Percentiles rank a stretch among this genome's conserved stretches.
phyloP scores from a whole-genome alignment of 305 asterid species.

The Fraxinus albicans region DNA sequence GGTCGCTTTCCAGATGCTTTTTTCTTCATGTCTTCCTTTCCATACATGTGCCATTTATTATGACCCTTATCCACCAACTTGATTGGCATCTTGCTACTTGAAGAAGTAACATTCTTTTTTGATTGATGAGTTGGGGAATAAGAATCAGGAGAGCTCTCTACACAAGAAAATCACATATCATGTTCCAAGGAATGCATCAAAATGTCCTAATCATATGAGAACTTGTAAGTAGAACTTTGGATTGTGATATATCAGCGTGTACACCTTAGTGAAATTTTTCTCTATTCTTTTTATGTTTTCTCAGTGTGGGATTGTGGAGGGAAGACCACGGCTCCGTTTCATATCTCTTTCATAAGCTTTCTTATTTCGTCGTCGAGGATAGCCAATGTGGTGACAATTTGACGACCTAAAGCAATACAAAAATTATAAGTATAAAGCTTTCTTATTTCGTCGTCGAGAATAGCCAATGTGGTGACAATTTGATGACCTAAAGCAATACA shows the following conservation, averaged over 20 bases:
- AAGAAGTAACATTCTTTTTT: constrained; percentile 26
- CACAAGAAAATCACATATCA: constrained; percentile 9
- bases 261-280: neutral
- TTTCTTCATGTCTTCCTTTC: constrained; percentile 31
- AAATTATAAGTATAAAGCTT: constrained; percentile 18
- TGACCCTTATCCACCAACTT: constrained; percentile 42
- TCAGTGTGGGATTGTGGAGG: constrained; percentile 5
- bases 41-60: constrained; percentile 34
- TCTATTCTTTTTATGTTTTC: neutral
- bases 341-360: constrained; percentile 51
- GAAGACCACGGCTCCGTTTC: neutral
- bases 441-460: constrained; percentile 60
- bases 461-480: constrained; percentile 90
- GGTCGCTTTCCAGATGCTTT: constrained; percentile 38
- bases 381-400: constrained; percentile 85
- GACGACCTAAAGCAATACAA: constrained; percentile 52
- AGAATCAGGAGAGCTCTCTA: constrained; percentile 50
- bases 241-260: neutral
- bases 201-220: neutral
- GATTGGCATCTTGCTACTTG: constrained; percentile 37
- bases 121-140: constrained; percentile 27
- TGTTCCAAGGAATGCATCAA: neutral
- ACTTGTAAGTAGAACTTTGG: neutral
- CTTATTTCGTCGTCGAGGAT: constrained; percentile 62
- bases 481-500: constrained; percentile 52